Base-by-base conservation (phyloP, 805 yeast species). In the Yamadazyma philogaea region DNA sequence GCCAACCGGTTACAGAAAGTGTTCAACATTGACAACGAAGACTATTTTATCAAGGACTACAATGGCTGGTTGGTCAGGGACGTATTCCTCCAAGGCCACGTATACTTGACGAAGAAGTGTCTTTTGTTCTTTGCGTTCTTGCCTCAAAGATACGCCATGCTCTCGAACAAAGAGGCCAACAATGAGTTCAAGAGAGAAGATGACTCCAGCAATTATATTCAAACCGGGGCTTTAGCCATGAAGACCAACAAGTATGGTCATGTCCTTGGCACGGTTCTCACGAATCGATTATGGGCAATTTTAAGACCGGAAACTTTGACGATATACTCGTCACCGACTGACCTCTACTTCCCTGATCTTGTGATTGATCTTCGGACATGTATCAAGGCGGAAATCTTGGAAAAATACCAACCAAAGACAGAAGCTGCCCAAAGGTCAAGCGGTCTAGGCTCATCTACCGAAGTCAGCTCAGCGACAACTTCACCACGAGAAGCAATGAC, bases 51-150 rank as follows among this genome's bases (percentile, higher is more conserved):
- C 24, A 75, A 73, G n/a, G 85, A 81, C 47, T 84, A 73, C 53
- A 74, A 83, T 2, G 80, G 89, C 22, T 90, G 96, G 96, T 66
- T 90, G 28, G 68, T 88, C 44, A 77, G 81, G 46, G 95, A 87
- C 53, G 93, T 90, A 0, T 66, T 91, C 20, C 64, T 89, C 19
- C 96, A 88, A 60, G 98, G 98, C 2, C 90, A 85, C 53, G 60
- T 89, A 14, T 84, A 84, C 52, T 60, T 91, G 19, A 89, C 97
- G 1, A 61, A 69, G 33, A 66, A 73, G 12, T 77, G 78, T 47
- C 57, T 90, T 5, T 63, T 87, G 34, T 91, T 87, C 56, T 84
- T 84, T 64, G 93, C 96, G 0, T 81, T 79, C 51, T 60, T 91
- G 7, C 96, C 97, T 0, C 45, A 34, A 41, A 47, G 27, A 35